These are phyloP conservation scores for Daedalea quercina DNA, from an alignment of 768 basidiomycete genomes.

Conservation along the genomic window DNA sequence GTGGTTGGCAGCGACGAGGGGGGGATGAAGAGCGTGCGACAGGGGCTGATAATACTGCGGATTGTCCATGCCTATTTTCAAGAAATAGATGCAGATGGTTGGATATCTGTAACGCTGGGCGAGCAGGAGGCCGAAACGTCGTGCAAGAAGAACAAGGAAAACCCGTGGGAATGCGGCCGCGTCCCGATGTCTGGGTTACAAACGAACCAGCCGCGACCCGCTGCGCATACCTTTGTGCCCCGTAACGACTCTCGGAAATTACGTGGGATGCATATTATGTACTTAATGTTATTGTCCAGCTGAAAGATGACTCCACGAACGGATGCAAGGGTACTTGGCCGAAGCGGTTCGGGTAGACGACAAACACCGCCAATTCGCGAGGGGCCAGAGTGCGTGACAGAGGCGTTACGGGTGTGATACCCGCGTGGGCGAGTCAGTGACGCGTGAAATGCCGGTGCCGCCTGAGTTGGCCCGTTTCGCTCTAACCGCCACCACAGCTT, in stretches of 20 bases:
- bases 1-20: slow-evolving; percentile 24
- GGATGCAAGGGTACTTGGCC: not conserved
- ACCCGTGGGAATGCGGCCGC: slow-evolving; percentile 15
- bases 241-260: not conserved
- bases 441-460: slow-evolving; percentile 1
- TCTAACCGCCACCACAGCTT: not conserved
- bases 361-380: not conserved
- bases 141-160: slow-evolving; percentile 19
- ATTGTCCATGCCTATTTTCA: slow-evolving; percentile 45
- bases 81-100: slow-evolving; percentile 14
- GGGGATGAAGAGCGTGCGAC: slow-evolving; percentile 70
- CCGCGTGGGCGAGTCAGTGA: not conserved
- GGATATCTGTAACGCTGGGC: slow-evolving; percentile 15
- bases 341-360: not conserved
- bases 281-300: not conserved
- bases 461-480: not conserved
- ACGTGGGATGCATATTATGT: not conserved
- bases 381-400: not conserved
- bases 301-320: not conserved
- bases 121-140: slow-evolving; percentile 18
- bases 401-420: not conserved
- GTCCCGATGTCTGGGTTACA: not conserved
- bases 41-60: slow-evolving; percentile 79
- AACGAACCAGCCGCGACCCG: not conserved
- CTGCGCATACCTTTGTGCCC: not conserved